Conservation (phyloP, 1,284 basidiomycete species). For the Puccinia hordei region DNA sequence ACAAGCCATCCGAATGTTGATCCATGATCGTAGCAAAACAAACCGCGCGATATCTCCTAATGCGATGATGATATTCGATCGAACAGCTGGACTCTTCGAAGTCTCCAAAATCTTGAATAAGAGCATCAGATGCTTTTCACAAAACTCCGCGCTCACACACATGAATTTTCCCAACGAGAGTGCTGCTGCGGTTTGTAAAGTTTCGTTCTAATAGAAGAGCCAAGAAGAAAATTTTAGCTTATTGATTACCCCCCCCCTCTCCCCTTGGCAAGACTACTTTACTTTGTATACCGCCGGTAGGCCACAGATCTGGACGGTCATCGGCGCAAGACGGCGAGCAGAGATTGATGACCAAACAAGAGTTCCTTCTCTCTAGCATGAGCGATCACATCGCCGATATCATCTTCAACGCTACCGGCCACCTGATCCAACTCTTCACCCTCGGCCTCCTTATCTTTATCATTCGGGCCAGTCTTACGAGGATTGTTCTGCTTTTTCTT, state of each 20-base stretch:
- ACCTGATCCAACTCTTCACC: conserved; percentile 91
- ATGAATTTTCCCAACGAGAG: conserved; percentile 93
- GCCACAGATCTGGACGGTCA: conserved; percentile 80
- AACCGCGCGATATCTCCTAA: conserved; percentile 94
- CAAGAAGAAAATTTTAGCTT: no score
- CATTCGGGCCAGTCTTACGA: no score
- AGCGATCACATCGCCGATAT: conserved; percentile 88
- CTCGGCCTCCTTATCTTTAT: conserved; percentile 63
- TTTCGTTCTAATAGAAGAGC: conserved; percentile 74
- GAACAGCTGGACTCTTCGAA: conserved; percentile 81
- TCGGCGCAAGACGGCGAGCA: conserved; percentile 80
- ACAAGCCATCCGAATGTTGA: conserved; percentile 80
- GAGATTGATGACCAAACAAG: conserved; percentile 78
- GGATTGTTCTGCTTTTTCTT: no score
- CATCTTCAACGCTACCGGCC: conserved; percentile 95
- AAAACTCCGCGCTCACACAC: conserved; percentile 90
- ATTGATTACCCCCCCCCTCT: no score
- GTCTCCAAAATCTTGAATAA: conserved; percentile 92
- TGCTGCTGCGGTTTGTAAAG: conserved; percentile 80
- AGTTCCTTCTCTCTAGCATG: conserved; percentile 83
- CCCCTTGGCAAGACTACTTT: no score
- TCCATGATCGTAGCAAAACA: conserved; percentile 95
- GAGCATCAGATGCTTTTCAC: conserved; percentile 82
- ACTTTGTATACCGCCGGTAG: conserved; percentile 73
- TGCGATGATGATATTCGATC: conserved; percentile 94